Conservation (phyloP, 139 green algal genomes). For the Desmodesmus armatus region DNA sequence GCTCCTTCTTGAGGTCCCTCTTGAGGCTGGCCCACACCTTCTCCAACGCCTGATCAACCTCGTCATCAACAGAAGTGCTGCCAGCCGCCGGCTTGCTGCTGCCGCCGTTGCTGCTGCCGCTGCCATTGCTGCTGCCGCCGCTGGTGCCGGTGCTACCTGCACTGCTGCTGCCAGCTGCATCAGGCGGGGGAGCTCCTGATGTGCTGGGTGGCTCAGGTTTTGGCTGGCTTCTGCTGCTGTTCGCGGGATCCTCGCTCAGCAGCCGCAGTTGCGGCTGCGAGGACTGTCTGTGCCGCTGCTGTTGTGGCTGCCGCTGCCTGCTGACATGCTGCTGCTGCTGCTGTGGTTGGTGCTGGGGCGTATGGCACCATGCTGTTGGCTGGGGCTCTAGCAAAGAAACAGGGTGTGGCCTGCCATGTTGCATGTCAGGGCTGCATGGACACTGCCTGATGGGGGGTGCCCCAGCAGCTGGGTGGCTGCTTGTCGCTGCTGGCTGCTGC, state of each 20-base stretch:
- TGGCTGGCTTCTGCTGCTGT: neutral
- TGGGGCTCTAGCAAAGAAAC: no score
- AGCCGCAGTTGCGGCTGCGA: neutral
- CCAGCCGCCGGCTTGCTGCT: neutral
- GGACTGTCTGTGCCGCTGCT: neutral
- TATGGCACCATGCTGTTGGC: no score
- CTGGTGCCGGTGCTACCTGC: conserved; percentile 6
- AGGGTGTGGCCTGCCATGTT: no score
- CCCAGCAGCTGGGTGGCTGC: no score
- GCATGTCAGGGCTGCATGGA: no score
- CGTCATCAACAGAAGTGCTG: conserved; percentile 24
- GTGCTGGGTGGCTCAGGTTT: neutral
- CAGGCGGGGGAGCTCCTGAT: neutral
- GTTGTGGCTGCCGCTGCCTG: neutral
- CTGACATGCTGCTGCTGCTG: conserved; percentile 3
- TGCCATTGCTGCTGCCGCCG: conserved; percentile 17
- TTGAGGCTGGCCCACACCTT: conserved; percentile 36
- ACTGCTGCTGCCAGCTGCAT: conserved; percentile 18
- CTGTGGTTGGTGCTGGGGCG: no score
- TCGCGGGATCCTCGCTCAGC: neutral
- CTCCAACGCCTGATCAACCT: conserved; percentile 31
- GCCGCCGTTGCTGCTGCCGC: neutral
- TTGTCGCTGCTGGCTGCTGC: no score
- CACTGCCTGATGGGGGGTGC: no score
- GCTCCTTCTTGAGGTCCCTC: conserved; percentile 39